Conservation (phyloP, 1,139 yeast genomes). For the Pichia sp. region DNA sequence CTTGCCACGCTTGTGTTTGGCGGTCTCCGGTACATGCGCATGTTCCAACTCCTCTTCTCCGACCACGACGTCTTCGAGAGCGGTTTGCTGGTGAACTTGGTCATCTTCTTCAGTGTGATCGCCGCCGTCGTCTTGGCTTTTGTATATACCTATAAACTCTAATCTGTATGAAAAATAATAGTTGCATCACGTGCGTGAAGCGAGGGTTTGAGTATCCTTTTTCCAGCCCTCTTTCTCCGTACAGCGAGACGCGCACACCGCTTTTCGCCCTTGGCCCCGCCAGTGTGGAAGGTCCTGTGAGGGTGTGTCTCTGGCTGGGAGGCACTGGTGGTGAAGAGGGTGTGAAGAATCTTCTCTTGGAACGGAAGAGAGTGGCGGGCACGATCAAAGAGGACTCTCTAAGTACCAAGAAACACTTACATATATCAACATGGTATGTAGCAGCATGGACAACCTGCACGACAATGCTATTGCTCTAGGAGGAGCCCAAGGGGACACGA, state of each 20-base stretch:
- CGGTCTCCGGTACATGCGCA: slow-evolving; percentile 7
- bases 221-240: background rate
- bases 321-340: background rate
- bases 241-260: background rate
- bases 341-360: background rate
- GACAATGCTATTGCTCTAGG: background rate
- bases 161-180: too few relatives aligned
- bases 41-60: slow-evolving; percentile 3
- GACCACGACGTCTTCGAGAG: slow-evolving; percentile 11
- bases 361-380: background rate
- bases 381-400: background rate
- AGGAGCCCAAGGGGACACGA: background rate
- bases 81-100: slow-evolving; percentile 4
- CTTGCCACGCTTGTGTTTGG: slow-evolving; percentile 7
- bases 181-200: slow-evolving; percentile 10
- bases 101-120: slow-evolving; percentile 3
- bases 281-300: background rate
- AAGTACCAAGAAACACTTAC: slow-evolving; percentile 6
- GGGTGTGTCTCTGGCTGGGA: background rate
- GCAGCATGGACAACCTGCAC: background rate
- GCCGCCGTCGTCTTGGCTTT: slow-evolving; percentile 3
- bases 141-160: slow-evolving; percentile 1
- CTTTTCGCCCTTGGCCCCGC: slow-evolving; percentile 1
- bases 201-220: slow-evolving; percentile 6
- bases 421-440: slow-evolving; percentile 18